Conservation (phyloP, 148 eudicot genomes). For the Rhododendron ovatum region DNA sequence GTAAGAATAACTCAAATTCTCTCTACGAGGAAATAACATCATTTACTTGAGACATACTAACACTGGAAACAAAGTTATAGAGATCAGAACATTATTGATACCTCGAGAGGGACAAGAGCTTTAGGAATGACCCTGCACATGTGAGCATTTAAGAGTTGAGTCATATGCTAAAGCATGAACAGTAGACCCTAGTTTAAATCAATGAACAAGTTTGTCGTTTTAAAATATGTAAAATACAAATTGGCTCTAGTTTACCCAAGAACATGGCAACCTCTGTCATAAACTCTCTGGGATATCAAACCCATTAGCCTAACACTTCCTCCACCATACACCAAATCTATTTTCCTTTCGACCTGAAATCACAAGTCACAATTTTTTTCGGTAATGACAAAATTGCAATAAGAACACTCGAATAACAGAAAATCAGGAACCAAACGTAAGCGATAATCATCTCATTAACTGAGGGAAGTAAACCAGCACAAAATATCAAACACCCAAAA, state of each 20-base stretch:
- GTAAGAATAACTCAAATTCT: neutral
- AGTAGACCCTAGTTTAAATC: constrained; percentile 5
- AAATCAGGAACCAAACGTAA: neutral
- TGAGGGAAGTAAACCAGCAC: constrained; percentile 1
- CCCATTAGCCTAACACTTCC: constrained; percentile 98
- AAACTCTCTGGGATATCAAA: constrained; percentile 60
- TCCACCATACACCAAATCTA: constrained; percentile 38
- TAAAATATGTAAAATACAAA: neutral
- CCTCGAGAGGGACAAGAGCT: constrained; percentile 92
- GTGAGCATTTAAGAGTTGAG: constrained; percentile 16
- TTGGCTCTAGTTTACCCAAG: constrained; percentile 59
- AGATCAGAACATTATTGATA: constrained; percentile 23
- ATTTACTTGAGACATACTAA: neutral
- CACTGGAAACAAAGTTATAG: neutral
- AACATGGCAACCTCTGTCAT: constrained; percentile 84
- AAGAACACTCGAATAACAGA: neutral
- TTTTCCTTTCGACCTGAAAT: constrained; percentile 60
- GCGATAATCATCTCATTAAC: neutral
- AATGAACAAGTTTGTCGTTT: neutral
- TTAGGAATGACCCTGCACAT: constrained; percentile 78
- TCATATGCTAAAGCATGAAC: constrained; percentile 5
- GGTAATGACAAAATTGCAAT: neutral
- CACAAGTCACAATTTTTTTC: neutral
- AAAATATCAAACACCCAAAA: constrained; percentile 13
- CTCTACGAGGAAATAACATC: neutral